Evolutionary conservation across 2,329 filamentous ascomycete genomes (phyloP).

Genomic region (Stachybotrys echinatus): DNA sequence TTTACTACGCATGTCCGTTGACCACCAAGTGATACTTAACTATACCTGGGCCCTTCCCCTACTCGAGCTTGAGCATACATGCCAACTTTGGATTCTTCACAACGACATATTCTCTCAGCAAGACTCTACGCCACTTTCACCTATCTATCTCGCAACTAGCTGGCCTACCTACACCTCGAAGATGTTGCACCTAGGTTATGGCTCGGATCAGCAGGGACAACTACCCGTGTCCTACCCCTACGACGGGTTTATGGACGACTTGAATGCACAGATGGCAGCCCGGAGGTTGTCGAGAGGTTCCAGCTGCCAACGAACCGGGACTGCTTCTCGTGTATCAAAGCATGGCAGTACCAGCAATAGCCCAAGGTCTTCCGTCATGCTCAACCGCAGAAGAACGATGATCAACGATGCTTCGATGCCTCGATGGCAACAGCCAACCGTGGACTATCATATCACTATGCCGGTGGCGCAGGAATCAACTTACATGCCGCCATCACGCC

Average conservation of each 20-base stretch:
- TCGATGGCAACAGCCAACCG: constrained; percentile 40
- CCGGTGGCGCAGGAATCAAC: background rate
- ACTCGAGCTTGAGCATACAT: too few species aligned
- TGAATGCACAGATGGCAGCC: constrained; percentile 44
- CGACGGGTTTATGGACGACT: constrained; percentile 44
- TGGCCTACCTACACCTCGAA: constrained; percentile 3
- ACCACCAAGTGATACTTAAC: constrained; percentile 23
- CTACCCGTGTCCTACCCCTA: constrained; percentile 19
- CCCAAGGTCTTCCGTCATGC: constrained; percentile 47
- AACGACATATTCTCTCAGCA: background rate
- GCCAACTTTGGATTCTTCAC: background rate
- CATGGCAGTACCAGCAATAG: constrained; percentile 65
- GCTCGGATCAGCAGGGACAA: constrained; percentile 16
- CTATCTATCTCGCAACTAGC: background rate
- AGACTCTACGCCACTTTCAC: background rate
- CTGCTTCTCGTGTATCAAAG: constrained; percentile 57
- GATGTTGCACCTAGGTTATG: constrained; percentile 26
- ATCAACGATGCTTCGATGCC: constrained; percentile 44
- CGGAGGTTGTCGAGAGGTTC: constrained; percentile 44
- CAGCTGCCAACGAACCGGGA: constrained; percentile 42
- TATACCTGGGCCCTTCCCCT: constrained; percentile 16
- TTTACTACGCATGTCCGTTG: background rate
- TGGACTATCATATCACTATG: constrained; percentile 28
- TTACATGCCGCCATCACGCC: constrained; percentile 17
- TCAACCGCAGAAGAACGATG: constrained; percentile 50